Evolutionary conservation across 2,329 filamentous ascomycete species (phyloP), one percentile per base, ranked within the genome.

Genomic region (Fusarium tanahbumbuense): DNA sequence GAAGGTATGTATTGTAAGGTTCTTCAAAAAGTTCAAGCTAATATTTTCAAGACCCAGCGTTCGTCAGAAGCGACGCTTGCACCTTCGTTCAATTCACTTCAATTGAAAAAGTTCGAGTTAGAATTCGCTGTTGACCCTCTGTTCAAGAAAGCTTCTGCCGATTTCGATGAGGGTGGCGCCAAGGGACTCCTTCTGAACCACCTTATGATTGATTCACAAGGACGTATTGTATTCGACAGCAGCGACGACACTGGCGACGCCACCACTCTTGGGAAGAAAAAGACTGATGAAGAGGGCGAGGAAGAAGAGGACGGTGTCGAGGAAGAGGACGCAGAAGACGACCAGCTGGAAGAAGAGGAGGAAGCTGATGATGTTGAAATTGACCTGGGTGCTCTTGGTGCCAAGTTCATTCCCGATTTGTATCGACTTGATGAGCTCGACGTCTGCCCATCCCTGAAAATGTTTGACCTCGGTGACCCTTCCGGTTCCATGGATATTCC

Each of bases 121-220:
- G 96, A 99, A 76, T 98, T 99, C 72, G 91, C 94, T 0, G 95
- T 99, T 8, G 96, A 99, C 77, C 96, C 96, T 4, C 83, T 99
- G n/a, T 99, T 99, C 87, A 99, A 99, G 78, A 99, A 99, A 78
- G 95, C 95, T 1, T 97, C 95, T 8, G 96, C 96, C 45, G 96
- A 99, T 82, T 99, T 99, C 72, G 96, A 99, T 77, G 96, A 99
- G 82, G 96, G 96, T 22, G 96, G 96, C 60, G 96, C 96, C 60
- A 99, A 98, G 81, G 96, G 96, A 22, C 85, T 99, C 44, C 85
- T 99, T 22, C 86, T 99, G 32, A 99, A 99, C 77, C 95, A 99
- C 80, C 85, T 99, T n/a, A 93, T 95, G 77, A 98, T 99, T 70
- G 96, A 99, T 79, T 88, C 89, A 3, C 89, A 93, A 70, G 96